Evolutionary conservation across 2,329 filamentous ascomycete species (phyloP).

Genomic region (Fusarium chuoi): DNA sequence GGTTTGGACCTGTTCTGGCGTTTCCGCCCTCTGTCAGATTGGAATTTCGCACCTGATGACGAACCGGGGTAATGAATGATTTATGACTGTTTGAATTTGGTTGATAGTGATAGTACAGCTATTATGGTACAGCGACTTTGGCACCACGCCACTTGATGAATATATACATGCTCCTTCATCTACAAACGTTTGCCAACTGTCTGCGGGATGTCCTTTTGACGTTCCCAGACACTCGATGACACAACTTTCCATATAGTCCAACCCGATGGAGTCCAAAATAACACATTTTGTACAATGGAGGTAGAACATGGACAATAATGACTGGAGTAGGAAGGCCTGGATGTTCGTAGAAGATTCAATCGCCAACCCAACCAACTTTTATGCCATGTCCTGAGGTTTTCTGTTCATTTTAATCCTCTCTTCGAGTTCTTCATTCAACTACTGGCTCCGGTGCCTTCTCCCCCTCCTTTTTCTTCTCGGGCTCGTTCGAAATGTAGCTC

Average conservation of each 20-base stretch:
- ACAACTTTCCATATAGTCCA: neutral
- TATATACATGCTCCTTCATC: slow-evolving; percentile 34
- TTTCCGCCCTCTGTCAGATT: slow-evolving; percentile 21
- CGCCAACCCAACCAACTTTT: neutral
- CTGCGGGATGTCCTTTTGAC: neutral
- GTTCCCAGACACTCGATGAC: neutral
- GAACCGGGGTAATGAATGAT: slow-evolving; percentile 16
- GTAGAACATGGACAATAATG: neutral
- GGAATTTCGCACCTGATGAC: slow-evolving; percentile 14
- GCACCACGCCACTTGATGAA: slow-evolving; percentile 36
- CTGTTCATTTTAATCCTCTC: neutral
- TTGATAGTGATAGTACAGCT: slow-evolving; percentile 46
- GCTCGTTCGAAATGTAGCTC: slow-evolving; percentile 33
- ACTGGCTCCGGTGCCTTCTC: slow-evolving; percentile 11
- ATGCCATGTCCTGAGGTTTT: neutral
- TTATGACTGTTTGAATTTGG: slow-evolving; percentile 39
- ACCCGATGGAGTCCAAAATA: slow-evolving; percentile 3
- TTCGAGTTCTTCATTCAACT: neutral
- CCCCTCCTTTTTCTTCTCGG: slow-evolving; percentile 9
- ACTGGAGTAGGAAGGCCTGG: neutral
- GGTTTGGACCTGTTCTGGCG: slow-evolving; percentile 2
- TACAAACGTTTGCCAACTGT: slow-evolving; percentile 16
- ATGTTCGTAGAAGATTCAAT: neutral
- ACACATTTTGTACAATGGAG: slow-evolving; percentile 12
- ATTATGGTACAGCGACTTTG: slow-evolving; percentile 45